Percentiles rank a stretch among this genome's conserved stretches.
Evolutionary conservation across 306 rosid species (phyloP).

Genomic region (cucumber (Cucumis sativus)): Cucumber_9930_V3 NC_026661.2:774501-775000

Average conservation of each 20-base stretch:
- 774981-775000: not conserved
- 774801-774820: not conserved
- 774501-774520: conserved; percentile 34
- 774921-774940: not conserved
- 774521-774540: conserved; percentile 42
- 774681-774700: conserved; percentile 62
- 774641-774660: conserved; percentile 54
- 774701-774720: conserved; percentile 81
- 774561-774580: conserved; percentile 51
- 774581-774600: conserved; percentile 67
- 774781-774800: not conserved
- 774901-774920: not conserved
- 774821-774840: not conserved
- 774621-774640: conserved; percentile 50
- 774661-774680: conserved; percentile 78
- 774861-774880: not conserved
- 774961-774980: not conserved
- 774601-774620: conserved; percentile 23
- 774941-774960: not conserved
- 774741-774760: not conserved
- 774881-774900: not conserved
- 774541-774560: conserved; percentile 63
- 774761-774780: not conserved
- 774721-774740: conserved; percentile 38
- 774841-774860: not conserved